A percentile compares a stretch with the other conserved stretches of the same genome.
phyloP scores from a whole-genome alignment of 2,329 filamentous ascomycete species.

The Claviceps digitariae region DNA sequence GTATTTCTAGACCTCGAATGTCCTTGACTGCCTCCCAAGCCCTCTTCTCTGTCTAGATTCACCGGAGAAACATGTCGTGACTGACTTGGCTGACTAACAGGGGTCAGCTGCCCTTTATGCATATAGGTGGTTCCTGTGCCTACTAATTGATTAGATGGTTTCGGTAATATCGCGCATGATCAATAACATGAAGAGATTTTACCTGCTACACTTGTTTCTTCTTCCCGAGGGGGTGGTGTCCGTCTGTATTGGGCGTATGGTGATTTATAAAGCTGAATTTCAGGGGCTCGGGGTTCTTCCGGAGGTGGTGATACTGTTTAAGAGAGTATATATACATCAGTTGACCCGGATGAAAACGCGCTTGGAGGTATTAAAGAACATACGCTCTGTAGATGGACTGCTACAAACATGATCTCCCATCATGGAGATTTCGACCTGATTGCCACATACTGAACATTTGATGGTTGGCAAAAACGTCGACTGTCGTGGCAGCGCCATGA shows the following conservation, averaged over 20 bases:
- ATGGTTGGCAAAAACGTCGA: conserved; percentile 67
- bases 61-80: conserved; percentile 51
- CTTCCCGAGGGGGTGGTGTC: conserved; percentile 27
- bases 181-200: conserved; percentile 12
- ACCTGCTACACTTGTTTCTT: conserved; percentile 40
- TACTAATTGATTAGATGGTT: neutral
- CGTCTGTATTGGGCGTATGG: conserved; percentile 24
- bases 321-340: neutral
- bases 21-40: conserved; percentile 28
- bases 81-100: conserved; percentile 45
- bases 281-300: conserved; percentile 17
- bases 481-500: conserved; percentile 41
- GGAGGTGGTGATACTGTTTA: conserved; percentile 25
- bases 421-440: conserved; percentile 67
- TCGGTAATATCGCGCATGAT: neutral
- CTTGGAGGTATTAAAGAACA: conserved; percentile 2
- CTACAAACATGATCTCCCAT: conserved; percentile 77
- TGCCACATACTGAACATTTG: conserved; percentile 72
- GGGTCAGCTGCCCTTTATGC: conserved; percentile 46
- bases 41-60: conserved; percentile 34
- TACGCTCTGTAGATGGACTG: conserved; percentile 34
- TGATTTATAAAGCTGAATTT: conserved; percentile 12
- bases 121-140: conserved; percentile 21
- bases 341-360: neutral
- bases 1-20: conserved; percentile 24